A percentile compares a stretch with the other conserved stretches of the same genome.
These are phyloP conservation scores for Geotrichum reessii DNA, from an alignment of 1,139 yeast species.

Conservation along the genomic window DNA sequence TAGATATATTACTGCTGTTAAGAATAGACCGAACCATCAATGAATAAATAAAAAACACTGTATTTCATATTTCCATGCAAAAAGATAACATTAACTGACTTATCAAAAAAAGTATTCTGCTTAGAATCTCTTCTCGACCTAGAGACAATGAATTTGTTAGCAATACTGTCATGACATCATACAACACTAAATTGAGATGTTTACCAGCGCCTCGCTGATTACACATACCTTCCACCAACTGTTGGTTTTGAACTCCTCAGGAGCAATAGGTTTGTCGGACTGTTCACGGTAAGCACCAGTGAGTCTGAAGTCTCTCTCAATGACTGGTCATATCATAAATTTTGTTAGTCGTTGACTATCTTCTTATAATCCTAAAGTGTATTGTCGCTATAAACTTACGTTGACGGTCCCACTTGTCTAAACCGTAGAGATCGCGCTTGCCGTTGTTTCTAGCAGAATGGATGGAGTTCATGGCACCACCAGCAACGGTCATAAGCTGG, in stretches of 20 bases:
- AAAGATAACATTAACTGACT: background rate
- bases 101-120: background rate
- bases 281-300: slow-evolving; percentile 74
- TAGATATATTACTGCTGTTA: background rate
- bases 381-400: slow-evolving; percentile 27
- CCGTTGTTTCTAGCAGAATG: slow-evolving; percentile 48
- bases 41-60: background rate
- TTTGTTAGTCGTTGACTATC: background rate
- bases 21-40: background rate
- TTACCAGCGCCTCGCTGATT: background rate
- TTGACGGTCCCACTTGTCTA: slow-evolving; percentile 55
- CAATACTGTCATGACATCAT: background rate
- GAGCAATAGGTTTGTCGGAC: slow-evolving; percentile 61
- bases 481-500: slow-evolving; percentile 47
- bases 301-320: slow-evolving; percentile 67
- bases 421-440: slow-evolving; percentile 51
- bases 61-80: background rate
- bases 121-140: slow-evolving; percentile 16
- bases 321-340: slow-evolving; percentile 37
- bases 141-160: slow-evolving; percentile 1
- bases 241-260: slow-evolving; percentile 61
- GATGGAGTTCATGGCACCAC: slow-evolving; percentile 46
- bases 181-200: background rate
- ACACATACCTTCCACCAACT: slow-evolving; percentile 41
- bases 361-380: background rate